These are phyloP conservation scores for Cercospora janseana DNA, from an alignment of 2,329 filamentous ascomycete genomes.

Conservation along the genomic window DNA sequence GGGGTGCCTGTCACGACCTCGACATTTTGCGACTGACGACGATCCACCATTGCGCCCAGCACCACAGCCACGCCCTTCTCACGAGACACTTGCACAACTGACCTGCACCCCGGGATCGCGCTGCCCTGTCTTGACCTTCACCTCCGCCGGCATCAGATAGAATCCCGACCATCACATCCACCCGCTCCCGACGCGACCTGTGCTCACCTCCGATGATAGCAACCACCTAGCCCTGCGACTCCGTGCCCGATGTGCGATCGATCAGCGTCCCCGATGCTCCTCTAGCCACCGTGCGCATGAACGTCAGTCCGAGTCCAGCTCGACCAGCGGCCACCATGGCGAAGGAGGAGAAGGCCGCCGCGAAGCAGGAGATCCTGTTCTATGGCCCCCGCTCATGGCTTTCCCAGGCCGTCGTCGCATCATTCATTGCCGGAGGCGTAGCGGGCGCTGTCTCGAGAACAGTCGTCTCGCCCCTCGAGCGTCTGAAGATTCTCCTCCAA, in stretches of 20 bases:
- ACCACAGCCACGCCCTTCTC: conserved; percentile 6
- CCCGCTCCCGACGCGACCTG: too few relatives aligned
- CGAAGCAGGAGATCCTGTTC: conserved; percentile 2
- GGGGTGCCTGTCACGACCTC: conserved; percentile 8
- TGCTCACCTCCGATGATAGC: conserved; percentile 5
- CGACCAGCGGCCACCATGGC: not conserved
- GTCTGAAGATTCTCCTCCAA: conserved; percentile 97
- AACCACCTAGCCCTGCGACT: not conserved
- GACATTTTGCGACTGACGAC: conserved; percentile 6
- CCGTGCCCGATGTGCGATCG: conserved; percentile 1
- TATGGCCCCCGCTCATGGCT: conserved; percentile 42
- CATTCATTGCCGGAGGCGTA: conserved; percentile 90
- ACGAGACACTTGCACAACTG: conserved; percentile 3
- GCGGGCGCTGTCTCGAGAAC: conserved; percentile 97
- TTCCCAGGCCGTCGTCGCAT: conserved; percentile 81
- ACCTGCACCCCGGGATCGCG: not conserved
- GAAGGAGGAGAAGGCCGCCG: not conserved
- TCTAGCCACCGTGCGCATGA: not conserved
- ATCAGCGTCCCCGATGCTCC: conserved; percentile 1
- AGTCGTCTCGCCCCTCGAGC: conserved; percentile 91
- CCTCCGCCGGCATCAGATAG: too few relatives aligned
- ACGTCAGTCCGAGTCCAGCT: not conserved
- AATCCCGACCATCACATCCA: too few relatives aligned
- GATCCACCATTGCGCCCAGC: conserved; percentile 3
- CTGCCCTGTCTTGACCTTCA: not conserved